A percentile compares a stretch with the other conserved stretches of the same genome.
Evolutionary conservation across 2,329 filamentous ascomycete species (phyloP).

Genomic region (Trichoderma harzianum): DNA sequence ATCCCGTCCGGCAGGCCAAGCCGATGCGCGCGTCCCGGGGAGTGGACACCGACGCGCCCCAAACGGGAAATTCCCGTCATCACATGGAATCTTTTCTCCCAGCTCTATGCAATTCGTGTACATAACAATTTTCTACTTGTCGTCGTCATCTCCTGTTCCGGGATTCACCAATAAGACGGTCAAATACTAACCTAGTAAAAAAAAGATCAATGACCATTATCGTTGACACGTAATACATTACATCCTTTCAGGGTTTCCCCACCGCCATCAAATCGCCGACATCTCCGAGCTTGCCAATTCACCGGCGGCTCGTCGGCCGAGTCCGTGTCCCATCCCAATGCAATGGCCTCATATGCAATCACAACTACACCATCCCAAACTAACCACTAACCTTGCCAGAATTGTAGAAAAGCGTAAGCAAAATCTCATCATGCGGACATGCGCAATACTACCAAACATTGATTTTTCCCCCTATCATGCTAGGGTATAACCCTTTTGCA

Average conservation of each 20-base stretch:
- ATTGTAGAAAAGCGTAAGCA: not conserved
- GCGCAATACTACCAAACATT: not conserved
- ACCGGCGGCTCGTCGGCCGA: not conserved
- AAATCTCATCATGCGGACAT: not conserved
- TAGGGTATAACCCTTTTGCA: not conserved
- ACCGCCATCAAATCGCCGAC: not conserved
- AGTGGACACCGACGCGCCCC: not conserved
- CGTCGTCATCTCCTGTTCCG: not conserved
- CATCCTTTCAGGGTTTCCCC: not conserved
- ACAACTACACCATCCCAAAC: not conserved
- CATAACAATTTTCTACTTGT: not conserved
- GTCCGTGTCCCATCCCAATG: not conserved
- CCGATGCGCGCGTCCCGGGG: not conserved
- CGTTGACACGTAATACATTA: not conserved
- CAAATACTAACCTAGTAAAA: not conserved
- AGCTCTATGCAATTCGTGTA: not conserved
- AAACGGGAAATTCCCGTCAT: slow-evolving; percentile 14
- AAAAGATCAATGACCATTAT: not conserved
- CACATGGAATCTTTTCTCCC: not conserved
- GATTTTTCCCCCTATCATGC: not conserved
- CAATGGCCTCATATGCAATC: not conserved
- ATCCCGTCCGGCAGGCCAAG: not conserved
- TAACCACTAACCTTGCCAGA: not conserved
- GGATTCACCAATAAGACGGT: not conserved
- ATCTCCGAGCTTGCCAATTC: not conserved